Base-by-base conservation (phyloP, 257 asterid genomes). In the Solanum corneliomulleri region DNA sequence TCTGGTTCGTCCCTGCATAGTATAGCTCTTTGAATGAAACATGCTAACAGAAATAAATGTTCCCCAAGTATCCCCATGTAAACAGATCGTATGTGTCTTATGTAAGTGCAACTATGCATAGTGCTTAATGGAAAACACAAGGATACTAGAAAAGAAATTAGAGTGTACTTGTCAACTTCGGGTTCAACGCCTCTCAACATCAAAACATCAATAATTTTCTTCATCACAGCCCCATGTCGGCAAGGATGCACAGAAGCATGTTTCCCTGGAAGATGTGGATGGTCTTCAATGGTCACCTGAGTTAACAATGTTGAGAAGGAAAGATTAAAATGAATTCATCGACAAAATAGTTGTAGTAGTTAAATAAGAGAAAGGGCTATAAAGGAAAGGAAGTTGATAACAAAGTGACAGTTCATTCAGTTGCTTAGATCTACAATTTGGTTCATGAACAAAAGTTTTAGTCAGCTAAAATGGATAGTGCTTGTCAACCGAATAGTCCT, bases 221-320 rank as follows among this genome's bases (percentile, higher is more conserved):
- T 97, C 99, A 97, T 97, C 82, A 97, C 99, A 90, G 99, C 99
- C 86, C 99, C 99, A 88, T 97, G 99, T 82, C 99, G 98, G 84
- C 99, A 97, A 37, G 99, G 99, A 91, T 97, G 99, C 66, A 97
- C 94, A 9, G 99, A 97, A 77, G 99, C 99, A 89, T 97, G 99
- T 85, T 96, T 96, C 76, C 99, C 98, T 23, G 96, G 95, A 91
- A 96, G 94, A 93, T 97, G 99, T 3, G 99, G 99, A 90, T 97
- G 99, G 91, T 96, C 98, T 91, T 95, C 99, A 86, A 97, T 94
- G 47, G 99, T 97, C 87, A 97, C 99, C 99, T 97, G 91, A 81
- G 85, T 82, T 93, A 66, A 80, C 18, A 78, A 66, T 68, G 44
- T 60, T 47, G 62, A 21, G 35, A 81, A 81, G 27, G 13, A 41